These are phyloP conservation scores for Aristolochia californica DNA, from an alignment of 164 flowering plant species.

Conservation along the genomic window DNA sequence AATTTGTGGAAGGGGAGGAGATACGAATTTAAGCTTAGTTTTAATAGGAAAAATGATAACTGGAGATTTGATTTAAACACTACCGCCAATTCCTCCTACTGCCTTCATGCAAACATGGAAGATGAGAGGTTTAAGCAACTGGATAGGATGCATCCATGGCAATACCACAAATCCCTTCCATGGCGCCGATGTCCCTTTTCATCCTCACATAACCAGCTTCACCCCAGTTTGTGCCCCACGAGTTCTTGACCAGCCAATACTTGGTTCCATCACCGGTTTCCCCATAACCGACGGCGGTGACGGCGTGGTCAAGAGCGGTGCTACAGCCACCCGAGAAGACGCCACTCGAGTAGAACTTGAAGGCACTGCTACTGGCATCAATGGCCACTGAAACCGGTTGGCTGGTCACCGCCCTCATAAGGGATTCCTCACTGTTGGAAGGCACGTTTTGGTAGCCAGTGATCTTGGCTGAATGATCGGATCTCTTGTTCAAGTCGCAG, in stretches of 20 bases:
- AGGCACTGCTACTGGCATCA: constrained; percentile 1
- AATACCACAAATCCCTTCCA: constrained; percentile 4
- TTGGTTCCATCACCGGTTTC: neutral
- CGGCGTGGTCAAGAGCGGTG: constrained; percentile 13
- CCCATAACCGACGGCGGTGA: constrained; percentile 27
- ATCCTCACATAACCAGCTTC: constrained; percentile 3
- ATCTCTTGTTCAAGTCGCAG: constrained; percentile 1
- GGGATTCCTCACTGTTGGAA: constrained; percentile 3
- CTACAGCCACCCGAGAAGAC: neutral
- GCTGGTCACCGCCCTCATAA: constrained; percentile 6
- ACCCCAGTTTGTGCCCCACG: constrained; percentile 5
- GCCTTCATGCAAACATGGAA: too few relatives aligned
- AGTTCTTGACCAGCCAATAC: constrained; percentile 7
- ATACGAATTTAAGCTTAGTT: too few relatives aligned
- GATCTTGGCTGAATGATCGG: constrained; percentile 1
- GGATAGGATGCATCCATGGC: constrained; percentile 7
- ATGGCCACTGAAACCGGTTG: constrained; percentile 10
- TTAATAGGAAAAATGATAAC: too few relatives aligned
- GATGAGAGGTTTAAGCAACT: neutral
- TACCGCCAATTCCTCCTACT: too few relatives aligned
- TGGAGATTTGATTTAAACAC: too few relatives aligned
- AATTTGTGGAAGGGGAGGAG: too few relatives aligned
- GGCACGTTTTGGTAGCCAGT: constrained; percentile 6
- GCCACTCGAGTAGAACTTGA: constrained; percentile 7
- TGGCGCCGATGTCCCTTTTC: neutral